Percentiles rank a stretch among this genome's conserved stretches.
phyloP scores from a whole-genome alignment of 2,329 filamentous ascomycete genomes.

The Xylariaceae sp. region DNA sequence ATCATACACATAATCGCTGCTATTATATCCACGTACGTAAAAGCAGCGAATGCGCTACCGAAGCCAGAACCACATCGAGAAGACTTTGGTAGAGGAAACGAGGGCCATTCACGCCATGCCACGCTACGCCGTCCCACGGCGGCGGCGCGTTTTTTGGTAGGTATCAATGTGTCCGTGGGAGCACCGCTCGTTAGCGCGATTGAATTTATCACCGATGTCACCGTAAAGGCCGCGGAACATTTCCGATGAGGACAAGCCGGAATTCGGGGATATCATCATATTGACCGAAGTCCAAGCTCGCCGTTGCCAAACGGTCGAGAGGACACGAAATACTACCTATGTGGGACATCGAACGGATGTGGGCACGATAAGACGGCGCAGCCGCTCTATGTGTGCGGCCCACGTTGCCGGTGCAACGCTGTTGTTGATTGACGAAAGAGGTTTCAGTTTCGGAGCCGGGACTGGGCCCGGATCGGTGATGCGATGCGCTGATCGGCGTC shows the following conservation, averaged over 20 bases:
- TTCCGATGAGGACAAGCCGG: background rate
- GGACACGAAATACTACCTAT: too few relatives aligned
- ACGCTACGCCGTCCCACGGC: background rate
- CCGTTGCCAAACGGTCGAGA: too few relatives aligned
- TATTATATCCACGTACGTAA: too few relatives aligned
- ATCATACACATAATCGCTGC: too few relatives aligned
- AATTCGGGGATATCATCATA: background rate
- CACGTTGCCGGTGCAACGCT: background rate
- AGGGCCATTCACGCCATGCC: background rate
- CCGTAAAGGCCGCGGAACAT: background rate
- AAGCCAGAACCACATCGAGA: background rate
- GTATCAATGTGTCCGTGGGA: background rate
- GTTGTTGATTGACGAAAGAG: background rate
- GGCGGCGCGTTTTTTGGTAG: background rate
- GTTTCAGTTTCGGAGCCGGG: background rate
- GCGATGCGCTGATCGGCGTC: too few relatives aligned
- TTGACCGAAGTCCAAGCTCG: too few relatives aligned
- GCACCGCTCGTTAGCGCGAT: too few relatives aligned
- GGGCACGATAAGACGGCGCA: background rate
- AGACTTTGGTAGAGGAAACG: too few relatives aligned
- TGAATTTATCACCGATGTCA: too few relatives aligned
- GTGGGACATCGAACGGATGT: background rate
- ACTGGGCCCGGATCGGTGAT: background rate
- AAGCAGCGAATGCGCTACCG: background rate
- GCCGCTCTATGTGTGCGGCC: background rate